Base-by-base conservation (phyloP, 2,329 filamentous ascomycete genomes). In the Sphaerulina vaccinii region DNA sequence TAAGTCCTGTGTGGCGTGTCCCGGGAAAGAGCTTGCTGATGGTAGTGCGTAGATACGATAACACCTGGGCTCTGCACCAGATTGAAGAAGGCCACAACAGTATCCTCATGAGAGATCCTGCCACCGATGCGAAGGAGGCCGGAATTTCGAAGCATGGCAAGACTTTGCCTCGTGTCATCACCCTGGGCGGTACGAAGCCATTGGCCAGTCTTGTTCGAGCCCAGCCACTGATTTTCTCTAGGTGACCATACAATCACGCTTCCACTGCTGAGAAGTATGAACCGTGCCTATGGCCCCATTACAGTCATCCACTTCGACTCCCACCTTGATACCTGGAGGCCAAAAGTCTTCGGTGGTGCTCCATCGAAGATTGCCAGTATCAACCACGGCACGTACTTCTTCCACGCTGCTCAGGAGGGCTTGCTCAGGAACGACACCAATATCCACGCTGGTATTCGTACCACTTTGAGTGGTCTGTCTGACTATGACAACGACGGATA, bases 371-470 rank as follows among this genome's bases (percentile, higher is more conserved):
- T 84, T 33, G 88, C 89, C 16, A 79, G 79, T 58, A 85, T 95
- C 73, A 95, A 93, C 73, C 62, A 93, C 72, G 89, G 89, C 36
- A 93, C 88, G 1, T 93, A 93, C 75, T 95, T 95, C 73, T 93
- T 86, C 73, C 87, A 92, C 67, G 89, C 88, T 0, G 73, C 85
- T 1, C 81, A 84, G 71, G 88, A 93, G 68, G 89, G 89, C 2
- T 76, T 93, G 13, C 76, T 95, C 16, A 79, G 79, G 56, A 95
- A 93, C 66, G 87, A 93, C 74, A 86, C 82, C 60, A 92, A 90
- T 72, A 90, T 95, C 70, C 89, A 95, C 68, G 89, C 88, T 13
- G 89, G 89, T 33, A 93, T 95, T 68, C 83, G 89, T 50, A 93
- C 89, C 0, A 93, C 88, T 2, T 76, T 93, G 15, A 87, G 82